phyloP scores from a whole-genome alignment of 768 basidiomycete genomes.

The Cubamyces lactineus region DNA sequence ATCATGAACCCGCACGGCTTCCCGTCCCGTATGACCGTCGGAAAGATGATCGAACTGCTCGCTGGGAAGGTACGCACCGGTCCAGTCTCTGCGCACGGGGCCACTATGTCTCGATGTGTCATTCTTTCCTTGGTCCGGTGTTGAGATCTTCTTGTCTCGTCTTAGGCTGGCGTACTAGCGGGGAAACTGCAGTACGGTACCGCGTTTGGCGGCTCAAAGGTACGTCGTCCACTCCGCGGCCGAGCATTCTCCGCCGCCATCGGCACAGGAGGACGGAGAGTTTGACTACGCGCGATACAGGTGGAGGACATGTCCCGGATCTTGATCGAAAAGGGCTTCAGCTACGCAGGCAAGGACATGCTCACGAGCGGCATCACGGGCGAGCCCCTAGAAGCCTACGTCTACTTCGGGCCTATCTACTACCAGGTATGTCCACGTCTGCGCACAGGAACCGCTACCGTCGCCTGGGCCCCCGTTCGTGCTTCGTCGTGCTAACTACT shows the following conservation, averaged over 20 bases:
- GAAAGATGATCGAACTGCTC: slow-evolving; percentile 98
- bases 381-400: slow-evolving; percentile 94
- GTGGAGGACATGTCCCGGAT: slow-evolving; percentile 99
- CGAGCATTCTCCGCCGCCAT: slow-evolving; percentile 8
- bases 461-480: background rate
- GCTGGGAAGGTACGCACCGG: slow-evolving; percentile 77
- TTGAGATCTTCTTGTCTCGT: background rate
- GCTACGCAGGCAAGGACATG: slow-evolving; percentile 99
- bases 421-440: slow-evolving; percentile 69
- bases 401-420: slow-evolving; percentile 98
- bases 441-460: background rate
- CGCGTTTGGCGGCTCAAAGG: slow-evolving; percentile 98
- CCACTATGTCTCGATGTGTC: background rate
- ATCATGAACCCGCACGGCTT: slow-evolving; percentile 99
- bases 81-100: background rate
- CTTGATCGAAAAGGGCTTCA: slow-evolving; percentile 93
- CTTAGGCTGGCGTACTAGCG: slow-evolving; percentile 83
- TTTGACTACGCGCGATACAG: slow-evolving; percentile 40
- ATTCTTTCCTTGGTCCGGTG: background rate
- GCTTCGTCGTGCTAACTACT: background rate
- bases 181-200: slow-evolving; percentile 94
- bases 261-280: background rate
- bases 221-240: slow-evolving; percentile 33
- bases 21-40: slow-evolving; percentile 98
- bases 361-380: slow-evolving; percentile 98